Evolutionary conservation across 1,139 yeast genomes (phyloP), one percentile per base, ranked within the genome.

Genomic region (Saccharomyces pastorianus): DNA sequence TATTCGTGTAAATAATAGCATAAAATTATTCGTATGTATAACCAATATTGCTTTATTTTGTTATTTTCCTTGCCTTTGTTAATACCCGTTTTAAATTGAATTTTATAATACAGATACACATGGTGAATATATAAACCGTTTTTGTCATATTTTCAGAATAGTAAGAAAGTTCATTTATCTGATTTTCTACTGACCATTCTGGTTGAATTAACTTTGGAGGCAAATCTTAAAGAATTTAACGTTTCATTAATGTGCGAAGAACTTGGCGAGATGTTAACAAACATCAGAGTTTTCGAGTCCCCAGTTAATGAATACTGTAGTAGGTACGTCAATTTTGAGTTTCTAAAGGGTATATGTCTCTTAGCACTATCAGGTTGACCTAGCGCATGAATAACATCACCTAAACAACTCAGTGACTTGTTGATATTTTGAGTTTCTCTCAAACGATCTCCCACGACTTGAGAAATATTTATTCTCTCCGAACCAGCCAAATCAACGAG

Each of bases 371-470:
- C 69, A 5, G 61, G 57, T 27, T 68, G 66, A 6, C 84, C 84
- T 49, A 95, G 75, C 0, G 96, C 84, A 59, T 82, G 77, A 6
- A 93, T 90, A 1, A 95, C 99, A 70, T 91, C 97, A 0, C 97
- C 96, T 28, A 93, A 76, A 54, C 91, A 81, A 58, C 97, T 88
- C 52, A 93, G 75, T 9, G 97, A 89, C 69, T 84, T 88, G 70
- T 93, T 93, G 57, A 93, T 93, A 4, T 91, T 82, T 64, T 87
- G 95, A 0, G 99, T 91, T 69, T 93, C 99, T 60, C 81, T 81
- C 27, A 93, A 72, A 48, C 98, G 72, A 11, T 85, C 89, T 0
- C 97, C 97, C 2, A 80, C 79, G 0, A 82, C 95, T 62, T 84
- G 88, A 0, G 96, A 85, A 23, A 80, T 78, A 13, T 84, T 70